These are phyloP conservation scores for Geum urbanum DNA, from an alignment of 306 rosid species.

Conservation along the genomic window DNA sequence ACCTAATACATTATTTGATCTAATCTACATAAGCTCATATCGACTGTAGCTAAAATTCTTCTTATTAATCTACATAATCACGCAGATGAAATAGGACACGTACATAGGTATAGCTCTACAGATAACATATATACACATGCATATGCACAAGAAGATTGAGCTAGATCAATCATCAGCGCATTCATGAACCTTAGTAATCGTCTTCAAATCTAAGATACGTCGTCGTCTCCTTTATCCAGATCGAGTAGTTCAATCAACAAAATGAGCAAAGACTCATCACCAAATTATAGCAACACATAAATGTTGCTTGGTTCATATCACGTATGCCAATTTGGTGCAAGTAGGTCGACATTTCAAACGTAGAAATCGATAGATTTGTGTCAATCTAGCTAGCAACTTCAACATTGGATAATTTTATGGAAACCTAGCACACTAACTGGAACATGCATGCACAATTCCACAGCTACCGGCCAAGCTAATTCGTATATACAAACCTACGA, in stretches of 20 bases:
- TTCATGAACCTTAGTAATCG: background rate
- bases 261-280: no score
- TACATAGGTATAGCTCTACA: background rate
- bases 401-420: background rate
- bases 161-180: background rate
- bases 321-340: background rate
- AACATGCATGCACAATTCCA: constrained; percentile 6
- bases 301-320: background rate
- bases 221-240: background rate
- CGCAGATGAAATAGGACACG: background rate
- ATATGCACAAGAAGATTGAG: background rate
- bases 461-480: background rate
- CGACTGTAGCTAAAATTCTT: background rate
- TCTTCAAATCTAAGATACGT: background rate
- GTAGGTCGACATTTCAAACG: background rate
- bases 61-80: background rate
- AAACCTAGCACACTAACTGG: background rate
- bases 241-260: constrained; percentile 1
- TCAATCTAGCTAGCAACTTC: background rate
- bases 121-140: background rate
- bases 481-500: background rate
- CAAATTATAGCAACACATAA: background rate
- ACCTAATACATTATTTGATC: background rate
- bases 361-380: background rate
- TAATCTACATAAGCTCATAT: background rate